Evolutionary conservation across 805 yeast genomes (phyloP).

Genomic region (Barnettozyma populi): DNA sequence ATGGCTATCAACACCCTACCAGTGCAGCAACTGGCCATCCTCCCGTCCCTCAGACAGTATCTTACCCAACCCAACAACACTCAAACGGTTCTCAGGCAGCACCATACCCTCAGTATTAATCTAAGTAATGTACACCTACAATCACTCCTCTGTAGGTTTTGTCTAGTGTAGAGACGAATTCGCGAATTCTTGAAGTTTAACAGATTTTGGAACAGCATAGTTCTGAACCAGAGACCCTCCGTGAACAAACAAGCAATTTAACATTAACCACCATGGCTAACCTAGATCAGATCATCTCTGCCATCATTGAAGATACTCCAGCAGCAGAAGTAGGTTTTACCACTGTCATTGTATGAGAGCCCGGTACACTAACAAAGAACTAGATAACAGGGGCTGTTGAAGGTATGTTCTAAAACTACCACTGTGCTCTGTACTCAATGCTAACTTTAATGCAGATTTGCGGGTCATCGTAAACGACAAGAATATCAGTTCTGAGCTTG

Average conservation of each 20-base stretch:
- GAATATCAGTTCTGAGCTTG: conserved; percentile 29
- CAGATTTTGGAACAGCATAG: background rate
- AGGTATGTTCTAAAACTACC: conserved; percentile 23
- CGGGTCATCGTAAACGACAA: conserved; percentile 38
- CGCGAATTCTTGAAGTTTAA: background rate
- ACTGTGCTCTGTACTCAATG: background rate
- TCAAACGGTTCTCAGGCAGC: background rate
- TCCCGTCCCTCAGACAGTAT: conserved; percentile 9
- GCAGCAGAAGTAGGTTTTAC: conserved; percentile 43
- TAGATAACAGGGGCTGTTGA: conserved; percentile 27
- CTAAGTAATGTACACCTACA: background rate
- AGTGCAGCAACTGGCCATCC: background rate
- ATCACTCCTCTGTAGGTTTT: background rate
- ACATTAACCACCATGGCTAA: conserved; percentile 6
- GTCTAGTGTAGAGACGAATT: no score
- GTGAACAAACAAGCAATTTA: background rate
- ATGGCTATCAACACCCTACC: background rate
- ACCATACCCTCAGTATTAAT: background rate
- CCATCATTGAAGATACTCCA: conserved; percentile 45
- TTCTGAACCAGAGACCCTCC: background rate
- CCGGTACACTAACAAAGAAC: background rate
- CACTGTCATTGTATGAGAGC: no score
- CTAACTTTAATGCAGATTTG: conserved; percentile 29
- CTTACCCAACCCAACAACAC: background rate
- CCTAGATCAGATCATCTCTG: conserved; percentile 11